Conservation (phyloP, 352 stramenopile species). For the Phytopythium boreale region DNA sequence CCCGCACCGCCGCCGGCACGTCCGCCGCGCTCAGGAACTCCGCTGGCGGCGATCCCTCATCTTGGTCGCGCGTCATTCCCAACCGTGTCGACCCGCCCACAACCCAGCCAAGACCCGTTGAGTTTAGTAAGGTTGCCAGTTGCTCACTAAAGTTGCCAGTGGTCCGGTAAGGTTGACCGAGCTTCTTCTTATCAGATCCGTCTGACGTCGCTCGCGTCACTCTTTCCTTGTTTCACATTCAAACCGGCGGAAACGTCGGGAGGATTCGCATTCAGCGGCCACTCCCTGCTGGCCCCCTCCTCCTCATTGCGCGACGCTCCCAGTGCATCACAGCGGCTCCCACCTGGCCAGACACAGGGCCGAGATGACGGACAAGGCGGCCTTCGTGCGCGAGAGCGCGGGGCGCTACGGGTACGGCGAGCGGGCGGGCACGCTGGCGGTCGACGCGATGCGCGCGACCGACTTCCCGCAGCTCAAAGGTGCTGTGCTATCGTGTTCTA, state of each 20-base stretch:
- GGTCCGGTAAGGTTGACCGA: no score
- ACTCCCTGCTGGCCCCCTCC: not conserved
- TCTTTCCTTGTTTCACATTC: no score
- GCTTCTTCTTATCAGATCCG: not conserved
- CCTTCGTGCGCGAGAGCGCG: slow-evolving; percentile 22
- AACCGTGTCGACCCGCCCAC: no score
- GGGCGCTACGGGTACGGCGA: slow-evolving; percentile 31
- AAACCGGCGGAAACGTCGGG: not conserved
- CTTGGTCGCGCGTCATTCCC: no score
- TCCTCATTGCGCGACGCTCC: not conserved
- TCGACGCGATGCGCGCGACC: slow-evolving; percentile 38
- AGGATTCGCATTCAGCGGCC: slow-evolving; percentile 9
- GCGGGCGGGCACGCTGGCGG: slow-evolving; percentile 12
- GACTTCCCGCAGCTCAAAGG: slow-evolving; percentile 47
- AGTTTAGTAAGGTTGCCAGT: no score
- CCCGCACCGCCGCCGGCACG: slow-evolving; percentile 6
- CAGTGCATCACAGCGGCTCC: not conserved
- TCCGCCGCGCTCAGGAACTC: not conserved
- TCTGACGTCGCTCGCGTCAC: not conserved
- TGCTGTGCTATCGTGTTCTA: not conserved
- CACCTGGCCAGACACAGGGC: not conserved
- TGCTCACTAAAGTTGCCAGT: no score
- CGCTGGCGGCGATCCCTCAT: no score
- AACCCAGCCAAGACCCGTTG: no score
- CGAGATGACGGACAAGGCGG: slow-evolving; percentile 14